Percentiles rank a stretch among this genome's conserved stretches.
Conservation (phyloP, 83 land plant genomes). For the Picea engelmannii region DNA sequence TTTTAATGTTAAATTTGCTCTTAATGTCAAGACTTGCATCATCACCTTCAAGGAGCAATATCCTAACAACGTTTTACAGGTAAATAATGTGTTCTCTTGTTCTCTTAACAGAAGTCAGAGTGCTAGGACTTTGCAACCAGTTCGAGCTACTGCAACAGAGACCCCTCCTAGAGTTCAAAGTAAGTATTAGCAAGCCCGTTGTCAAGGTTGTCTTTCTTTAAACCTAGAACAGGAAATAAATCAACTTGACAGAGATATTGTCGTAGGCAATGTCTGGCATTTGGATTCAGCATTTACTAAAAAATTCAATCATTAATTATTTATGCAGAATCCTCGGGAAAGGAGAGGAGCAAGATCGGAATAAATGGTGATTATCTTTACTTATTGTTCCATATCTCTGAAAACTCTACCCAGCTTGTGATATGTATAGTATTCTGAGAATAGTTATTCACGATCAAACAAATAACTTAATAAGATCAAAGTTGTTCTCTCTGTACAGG, state of each 20-base stretch:
- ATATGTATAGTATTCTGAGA: too few species aligned
- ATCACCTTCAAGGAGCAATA: background rate
- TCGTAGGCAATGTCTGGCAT: too few species aligned
- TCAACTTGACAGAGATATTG: too few species aligned
- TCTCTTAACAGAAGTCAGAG: background rate
- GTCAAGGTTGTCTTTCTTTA: background rate
- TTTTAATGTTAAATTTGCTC: background rate
- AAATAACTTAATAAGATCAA: background rate
- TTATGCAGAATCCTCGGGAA: background rate
- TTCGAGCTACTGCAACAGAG: slow-evolving; percentile 13
- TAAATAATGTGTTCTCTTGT: background rate
- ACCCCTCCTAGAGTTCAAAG: background rate
- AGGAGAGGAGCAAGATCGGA: background rate
- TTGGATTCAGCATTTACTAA: too few species aligned
- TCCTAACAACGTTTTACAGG: background rate
- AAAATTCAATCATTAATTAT: too few species aligned
- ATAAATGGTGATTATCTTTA: background rate
- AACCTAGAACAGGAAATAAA: too few species aligned
- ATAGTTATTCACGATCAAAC: too few species aligned
- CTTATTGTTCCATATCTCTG: background rate
- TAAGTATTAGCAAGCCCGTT: slow-evolving; percentile 7
- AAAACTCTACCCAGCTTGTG: too few species aligned
- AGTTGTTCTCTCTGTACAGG: slow-evolving; percentile 28
- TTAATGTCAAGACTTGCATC: background rate
- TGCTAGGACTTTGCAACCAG: background rate